Evolutionary conservation across 1,284 basidiomycete genomes (phyloP).

Genomic region (Pseudomicrostroma phylloplanum): DNA sequence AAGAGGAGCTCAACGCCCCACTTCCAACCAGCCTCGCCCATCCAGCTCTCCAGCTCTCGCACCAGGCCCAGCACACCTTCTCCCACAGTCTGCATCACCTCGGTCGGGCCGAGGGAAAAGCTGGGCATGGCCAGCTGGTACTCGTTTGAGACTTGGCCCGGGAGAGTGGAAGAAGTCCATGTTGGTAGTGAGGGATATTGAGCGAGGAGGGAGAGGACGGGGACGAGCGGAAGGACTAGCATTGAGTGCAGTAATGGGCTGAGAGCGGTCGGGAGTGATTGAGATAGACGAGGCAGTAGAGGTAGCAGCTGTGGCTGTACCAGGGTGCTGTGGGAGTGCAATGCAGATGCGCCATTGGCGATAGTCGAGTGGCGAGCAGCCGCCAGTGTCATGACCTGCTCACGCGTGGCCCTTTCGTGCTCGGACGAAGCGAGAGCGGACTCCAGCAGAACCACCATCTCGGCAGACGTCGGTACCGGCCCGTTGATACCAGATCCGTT

Average conservation of each 20-base stretch:
- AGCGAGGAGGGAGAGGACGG: constrained; percentile 69
- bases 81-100: constrained; percentile 77
- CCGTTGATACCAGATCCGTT: neutral
- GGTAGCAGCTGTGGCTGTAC: neutral
- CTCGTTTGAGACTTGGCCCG: constrained; percentile 31
- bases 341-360: neutral
- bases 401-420: neutral
- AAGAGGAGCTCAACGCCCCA: constrained; percentile 3
- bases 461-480: neutral
- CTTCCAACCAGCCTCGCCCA: neutral
- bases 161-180: constrained; percentile 57
- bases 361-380: neutral
- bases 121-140: constrained; percentile 76
- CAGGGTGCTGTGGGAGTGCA: neutral
- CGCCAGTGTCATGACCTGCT: neutral
- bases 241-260: constrained; percentile 65
- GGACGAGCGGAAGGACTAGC: constrained; percentile 74
- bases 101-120: constrained; percentile 85
- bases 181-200: constrained; percentile 64
- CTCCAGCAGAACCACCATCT: neutral
- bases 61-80: constrained; percentile 90
- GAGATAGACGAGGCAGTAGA: neutral
- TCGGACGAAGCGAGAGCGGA: neutral
- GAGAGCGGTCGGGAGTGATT: neutral
- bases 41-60: constrained; percentile 82